Evolutionary conservation across 305 asterid genomes (phyloP), one percentile per base, ranked within the genome.

Genomic region (Ilex paraguariensis): DNA sequence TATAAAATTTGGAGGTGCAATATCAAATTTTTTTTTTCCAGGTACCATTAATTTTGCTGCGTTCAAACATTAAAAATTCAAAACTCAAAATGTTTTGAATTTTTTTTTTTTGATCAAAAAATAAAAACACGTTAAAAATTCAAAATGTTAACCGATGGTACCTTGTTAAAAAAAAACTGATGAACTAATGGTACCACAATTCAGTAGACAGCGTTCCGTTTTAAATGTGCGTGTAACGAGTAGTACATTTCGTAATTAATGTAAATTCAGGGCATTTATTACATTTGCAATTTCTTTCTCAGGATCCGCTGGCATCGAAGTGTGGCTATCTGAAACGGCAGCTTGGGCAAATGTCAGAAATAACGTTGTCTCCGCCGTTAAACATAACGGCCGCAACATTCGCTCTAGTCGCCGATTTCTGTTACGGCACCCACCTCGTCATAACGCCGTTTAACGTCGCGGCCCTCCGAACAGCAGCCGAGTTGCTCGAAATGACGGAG

Each of bases 331-430:
- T 92, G 65, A 77, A 72, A 75, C 87, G 85, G 54, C 84, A 72
- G 51, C 82, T 89, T 1, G 62, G 36, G n/a, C 75, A 73, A 31
- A 17, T 78, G 56, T 60, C 96, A 9, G 88, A 89, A 79, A 70
- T 92, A 72, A 85, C 81, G 72, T 83, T 92, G 63, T 74, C 95
- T 3, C 97, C 97, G 48, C 90, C 93, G 86, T 81, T 89, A 64
- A 82, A 80, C 54, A 86, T 89, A 79, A 87, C 96, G 79, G 73
- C 93, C 3, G 87, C 77, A 59, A 82, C 88, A 0, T 92, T 92
- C 79, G 67, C 87, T 40, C 4, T 73, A 14, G 79, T 92, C 11
- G 73, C 83, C 31, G 95, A 89, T 55, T 89, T 79, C 73, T 87
- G 89, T 48, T 83, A 89, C 76, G 93, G 88, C 10, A 64, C 67